A percentile compares a stretch with the other conserved stretches of the same genome.
These are phyloP conservation scores for Talaromyces sp. DNA, from an alignment of 2,329 filamentous ascomycete species.

Conservation along the genomic window DNA sequence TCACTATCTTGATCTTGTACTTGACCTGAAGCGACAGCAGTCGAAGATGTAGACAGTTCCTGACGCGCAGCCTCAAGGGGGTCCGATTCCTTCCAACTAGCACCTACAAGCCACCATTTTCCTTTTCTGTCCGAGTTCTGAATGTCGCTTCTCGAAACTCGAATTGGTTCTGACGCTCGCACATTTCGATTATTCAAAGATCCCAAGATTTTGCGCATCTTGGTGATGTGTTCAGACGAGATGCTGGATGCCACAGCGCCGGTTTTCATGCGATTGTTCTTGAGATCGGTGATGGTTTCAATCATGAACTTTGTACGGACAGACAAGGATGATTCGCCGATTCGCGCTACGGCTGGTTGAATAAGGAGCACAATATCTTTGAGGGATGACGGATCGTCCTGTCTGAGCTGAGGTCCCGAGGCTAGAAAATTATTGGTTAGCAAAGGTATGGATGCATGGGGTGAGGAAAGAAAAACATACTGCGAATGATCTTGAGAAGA, in stretches of 20 bases:
- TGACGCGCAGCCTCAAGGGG: conserved; percentile 36
- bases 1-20: conserved; percentile 31
- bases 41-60: conserved; percentile 25
- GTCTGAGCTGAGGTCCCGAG: conserved; percentile 75
- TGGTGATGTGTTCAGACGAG: conserved; percentile 74
- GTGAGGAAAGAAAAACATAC: conserved; percentile 29
- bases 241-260: conserved; percentile 67
- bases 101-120: conserved; percentile 98
- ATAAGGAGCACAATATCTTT: conserved; percentile 84
- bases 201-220: conserved; percentile 85
- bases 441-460: neutral
- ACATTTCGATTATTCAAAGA: conserved; percentile 66
- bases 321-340: conserved; percentile 68
- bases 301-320: conserved; percentile 97
- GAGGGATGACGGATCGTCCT: conserved; percentile 81
- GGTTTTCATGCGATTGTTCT: conserved; percentile 86
- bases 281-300: conserved; percentile 88
- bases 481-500: conserved; percentile 76
- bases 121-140: conserved; percentile 79
- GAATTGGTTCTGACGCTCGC: conserved; percentile 75
- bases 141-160: conserved; percentile 78
- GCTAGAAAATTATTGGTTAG: conserved; percentile 36
- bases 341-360: conserved; percentile 65
- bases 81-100: conserved; percentile 66
- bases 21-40: neutral